Conservation (phyloP, 169 alveolate species). For the Cryptosporidium sp. region DNA sequence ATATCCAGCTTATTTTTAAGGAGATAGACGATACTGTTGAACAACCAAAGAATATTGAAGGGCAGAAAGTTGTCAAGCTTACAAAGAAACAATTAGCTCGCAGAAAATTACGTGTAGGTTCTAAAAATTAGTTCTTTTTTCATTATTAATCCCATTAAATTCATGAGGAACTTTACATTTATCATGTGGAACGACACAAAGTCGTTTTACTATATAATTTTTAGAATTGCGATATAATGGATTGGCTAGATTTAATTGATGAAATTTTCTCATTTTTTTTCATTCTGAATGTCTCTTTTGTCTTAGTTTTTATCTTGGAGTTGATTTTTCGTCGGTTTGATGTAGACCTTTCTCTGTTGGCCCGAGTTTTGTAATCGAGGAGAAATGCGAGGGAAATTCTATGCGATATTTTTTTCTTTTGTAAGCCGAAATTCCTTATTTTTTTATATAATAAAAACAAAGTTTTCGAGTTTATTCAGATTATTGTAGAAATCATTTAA, state of each 20-base stretch:
- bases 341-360: no score
- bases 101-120: constrained; percentile 81
- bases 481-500: background rate
- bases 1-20: constrained; percentile 88
- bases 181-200: background rate
- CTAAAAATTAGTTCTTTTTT: constrained; percentile 14
- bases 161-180: background rate
- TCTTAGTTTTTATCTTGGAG: background rate
- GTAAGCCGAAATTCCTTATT: background rate
- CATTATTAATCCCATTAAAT: background rate
- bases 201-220: constrained; percentile 21
- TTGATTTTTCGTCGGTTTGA: background rate
- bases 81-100: constrained; percentile 86
- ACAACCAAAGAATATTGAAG: constrained; percentile 80
- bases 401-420: background rate
- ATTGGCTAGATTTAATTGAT: constrained; percentile 11
- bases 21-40: constrained; percentile 87
- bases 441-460: background rate
- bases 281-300: background rate
- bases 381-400: background rate
- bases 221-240: constrained; percentile 21
- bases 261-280: constrained; percentile 1
- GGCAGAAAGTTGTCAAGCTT: constrained; percentile 81
- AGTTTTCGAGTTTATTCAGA: background rate
- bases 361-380: background rate